These are phyloP conservation scores for Cardamine chenopodiifolia DNA, from an alignment of 345 rosid species.

Conservation along the genomic window DNA sequence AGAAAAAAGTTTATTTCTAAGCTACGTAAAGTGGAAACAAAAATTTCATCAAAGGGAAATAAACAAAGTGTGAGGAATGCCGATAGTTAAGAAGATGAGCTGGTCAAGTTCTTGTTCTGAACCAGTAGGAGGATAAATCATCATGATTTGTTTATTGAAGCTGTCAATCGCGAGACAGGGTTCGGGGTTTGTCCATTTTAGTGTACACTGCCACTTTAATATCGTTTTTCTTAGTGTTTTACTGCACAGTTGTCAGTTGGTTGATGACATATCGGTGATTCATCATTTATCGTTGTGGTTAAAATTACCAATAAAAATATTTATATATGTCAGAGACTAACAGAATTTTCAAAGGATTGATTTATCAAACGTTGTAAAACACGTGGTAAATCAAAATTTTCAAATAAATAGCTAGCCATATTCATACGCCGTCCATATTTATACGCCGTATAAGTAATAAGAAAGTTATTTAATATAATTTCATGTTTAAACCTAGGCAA, in stretches of 20 bases:
- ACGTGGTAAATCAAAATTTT: constrained; percentile 7
- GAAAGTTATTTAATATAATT: background rate
- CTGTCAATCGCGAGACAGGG: background rate
- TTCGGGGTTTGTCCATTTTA: background rate
- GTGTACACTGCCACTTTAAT: background rate
- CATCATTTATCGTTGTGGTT: background rate
- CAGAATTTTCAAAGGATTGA: background rate
- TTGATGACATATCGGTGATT: background rate
- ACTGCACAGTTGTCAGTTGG: background rate
- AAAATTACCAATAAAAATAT: background rate
- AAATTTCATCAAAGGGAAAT: background rate
- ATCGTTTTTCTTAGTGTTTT: background rate
- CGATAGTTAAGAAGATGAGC: background rate
- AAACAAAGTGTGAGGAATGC: background rate
- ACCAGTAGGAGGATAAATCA: background rate
- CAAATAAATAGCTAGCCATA: background rate
- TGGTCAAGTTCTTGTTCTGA: background rate
- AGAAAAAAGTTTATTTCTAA: background rate
- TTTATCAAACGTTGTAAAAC: constrained; percentile 3
- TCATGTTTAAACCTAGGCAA: background rate
- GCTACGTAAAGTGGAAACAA: background rate
- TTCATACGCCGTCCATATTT: background rate
- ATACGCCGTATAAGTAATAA: background rate
- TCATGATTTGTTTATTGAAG: background rate
- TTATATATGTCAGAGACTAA: background rate